Percentiles rank a stretch among this genome's conserved stretches.
phyloP scores from a whole-genome alignment of 345 rosid species.

The Syzygium aqueum region DNA sequence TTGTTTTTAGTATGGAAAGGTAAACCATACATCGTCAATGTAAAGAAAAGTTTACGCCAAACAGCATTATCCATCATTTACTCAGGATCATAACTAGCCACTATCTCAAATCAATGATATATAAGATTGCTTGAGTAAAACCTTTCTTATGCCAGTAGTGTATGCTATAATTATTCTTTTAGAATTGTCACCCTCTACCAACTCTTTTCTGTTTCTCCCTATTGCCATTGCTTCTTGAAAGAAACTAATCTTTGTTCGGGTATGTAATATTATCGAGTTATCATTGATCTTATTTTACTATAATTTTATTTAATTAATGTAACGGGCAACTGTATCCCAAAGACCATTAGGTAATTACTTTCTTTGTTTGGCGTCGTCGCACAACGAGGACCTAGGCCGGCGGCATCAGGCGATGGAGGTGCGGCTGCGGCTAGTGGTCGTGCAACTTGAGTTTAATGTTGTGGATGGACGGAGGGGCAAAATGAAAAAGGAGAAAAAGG shows the following conservation, averaged over 20 bases:
- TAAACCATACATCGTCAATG: background rate
- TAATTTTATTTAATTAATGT: background rate
- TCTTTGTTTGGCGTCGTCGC: background rate
- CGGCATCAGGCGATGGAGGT: too few species aligned
- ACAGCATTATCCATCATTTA: background rate
- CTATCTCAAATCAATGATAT: background rate
- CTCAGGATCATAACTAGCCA: background rate
- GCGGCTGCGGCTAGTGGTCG: too few species aligned
- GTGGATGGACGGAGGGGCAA: background rate
- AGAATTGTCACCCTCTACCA: background rate
- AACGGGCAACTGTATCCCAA: fast-evolving
- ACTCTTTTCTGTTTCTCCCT: background rate
- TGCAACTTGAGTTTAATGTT: too few species aligned
- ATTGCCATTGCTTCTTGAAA: background rate
- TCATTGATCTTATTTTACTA: background rate
- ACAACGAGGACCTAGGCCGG: too few species aligned
- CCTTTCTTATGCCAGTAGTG: background rate
- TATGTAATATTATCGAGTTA: background rate
- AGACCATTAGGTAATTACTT: background rate
- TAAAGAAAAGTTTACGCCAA: background rate
- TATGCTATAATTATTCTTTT: background rate
- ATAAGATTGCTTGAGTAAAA: background rate
- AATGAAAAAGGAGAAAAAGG: background rate
- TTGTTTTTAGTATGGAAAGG: background rate
- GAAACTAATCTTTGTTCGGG: background rate